Conservation (phyloP, 768 basidiomycete genomes). For the Xerocomellus dryophilus region DNA sequence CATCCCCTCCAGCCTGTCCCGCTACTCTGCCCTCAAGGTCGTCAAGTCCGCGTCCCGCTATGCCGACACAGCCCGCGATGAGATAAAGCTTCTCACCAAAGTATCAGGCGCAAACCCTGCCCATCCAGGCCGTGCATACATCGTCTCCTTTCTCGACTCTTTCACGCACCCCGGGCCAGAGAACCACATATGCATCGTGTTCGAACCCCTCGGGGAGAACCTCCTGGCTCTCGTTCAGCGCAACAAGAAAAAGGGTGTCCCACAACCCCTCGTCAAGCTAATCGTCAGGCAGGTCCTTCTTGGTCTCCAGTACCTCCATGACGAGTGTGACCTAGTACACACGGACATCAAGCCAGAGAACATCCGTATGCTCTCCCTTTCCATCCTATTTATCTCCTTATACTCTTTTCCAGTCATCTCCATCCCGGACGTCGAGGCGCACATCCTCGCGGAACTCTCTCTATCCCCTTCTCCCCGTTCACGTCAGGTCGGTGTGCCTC, state of each 20-base stretch:
- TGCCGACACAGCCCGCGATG: constrained; percentile 94
- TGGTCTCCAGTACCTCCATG: constrained; percentile 88
- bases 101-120: constrained; percentile 67
- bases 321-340: constrained; percentile 89
- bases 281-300: constrained; percentile 85
- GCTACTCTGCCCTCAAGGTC: constrained; percentile 89
- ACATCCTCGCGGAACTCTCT: constrained; percentile 67
- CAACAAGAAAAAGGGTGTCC: constrained; percentile 81
- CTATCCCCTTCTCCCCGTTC: constrained; percentile 70
- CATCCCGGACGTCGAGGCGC: constrained; percentile 75
- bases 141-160: constrained; percentile 89
- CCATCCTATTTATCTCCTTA: constrained; percentile 14
- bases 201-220: constrained; percentile 82
- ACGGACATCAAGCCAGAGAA: constrained; percentile 96
- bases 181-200: constrained; percentile 87
- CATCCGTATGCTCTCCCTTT: constrained; percentile 63
- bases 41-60: constrained; percentile 95
- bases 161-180: constrained; percentile 77
- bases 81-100: constrained; percentile 86
- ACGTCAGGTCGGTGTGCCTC: constrained; percentile 76
- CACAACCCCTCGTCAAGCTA: constrained; percentile 75
- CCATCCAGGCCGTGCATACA: constrained; percentile 75
- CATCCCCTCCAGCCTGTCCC: constrained; percentile 47
- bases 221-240: constrained; percentile 71
- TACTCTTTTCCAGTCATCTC: constrained; percentile 57